Evolutionary conservation across 2,329 filamentous ascomycete genomes (phyloP).

Genomic region (Amauroascus verrucosus): DNA sequence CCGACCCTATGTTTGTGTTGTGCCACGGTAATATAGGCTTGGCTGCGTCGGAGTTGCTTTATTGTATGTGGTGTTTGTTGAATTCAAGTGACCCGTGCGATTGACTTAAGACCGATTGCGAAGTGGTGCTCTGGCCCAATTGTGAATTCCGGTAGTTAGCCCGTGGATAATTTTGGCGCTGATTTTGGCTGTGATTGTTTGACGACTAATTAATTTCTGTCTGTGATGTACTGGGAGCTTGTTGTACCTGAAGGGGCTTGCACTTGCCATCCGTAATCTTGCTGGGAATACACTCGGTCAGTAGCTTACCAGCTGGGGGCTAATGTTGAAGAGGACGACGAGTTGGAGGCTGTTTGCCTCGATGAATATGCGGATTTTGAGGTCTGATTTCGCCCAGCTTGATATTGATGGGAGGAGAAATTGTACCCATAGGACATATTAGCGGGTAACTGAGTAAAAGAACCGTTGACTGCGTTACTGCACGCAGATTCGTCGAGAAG

Average conservation of each 20-base stretch:
- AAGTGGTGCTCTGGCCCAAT: conserved; percentile 1
- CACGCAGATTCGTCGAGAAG: background rate
- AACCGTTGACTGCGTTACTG: background rate
- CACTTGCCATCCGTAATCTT: conserved; percentile 12
- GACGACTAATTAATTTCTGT: conserved; percentile 10
- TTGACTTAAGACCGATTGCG: background rate
- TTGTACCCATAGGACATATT: conserved; percentile 17
- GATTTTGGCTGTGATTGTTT: conserved; percentile 2
- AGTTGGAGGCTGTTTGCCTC: conserved; percentile 2
- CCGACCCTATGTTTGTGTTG: background rate
- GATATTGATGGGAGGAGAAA: conserved; percentile 13
- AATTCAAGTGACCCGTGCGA: background rate
- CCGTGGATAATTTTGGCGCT: conserved; percentile 10
- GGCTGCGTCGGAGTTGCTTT: background rate
- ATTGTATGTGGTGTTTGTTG: background rate
- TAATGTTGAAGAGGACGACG: background rate
- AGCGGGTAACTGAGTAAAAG: too few relatives aligned
- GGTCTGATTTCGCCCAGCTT: conserved; percentile 4
- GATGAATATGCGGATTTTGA: conserved; percentile 6
- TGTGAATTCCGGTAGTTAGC: conserved; percentile 10
- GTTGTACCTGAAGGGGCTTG: conserved; percentile 6
- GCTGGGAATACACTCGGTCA: conserved; percentile 11
- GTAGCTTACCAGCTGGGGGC: conserved; percentile 5
- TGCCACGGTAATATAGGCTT: conserved; percentile 2
- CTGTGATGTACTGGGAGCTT: conserved; percentile 4